phyloP scores from a whole-genome alignment of 805 yeast genomes.

The Kuraishia hungarica region DNA sequence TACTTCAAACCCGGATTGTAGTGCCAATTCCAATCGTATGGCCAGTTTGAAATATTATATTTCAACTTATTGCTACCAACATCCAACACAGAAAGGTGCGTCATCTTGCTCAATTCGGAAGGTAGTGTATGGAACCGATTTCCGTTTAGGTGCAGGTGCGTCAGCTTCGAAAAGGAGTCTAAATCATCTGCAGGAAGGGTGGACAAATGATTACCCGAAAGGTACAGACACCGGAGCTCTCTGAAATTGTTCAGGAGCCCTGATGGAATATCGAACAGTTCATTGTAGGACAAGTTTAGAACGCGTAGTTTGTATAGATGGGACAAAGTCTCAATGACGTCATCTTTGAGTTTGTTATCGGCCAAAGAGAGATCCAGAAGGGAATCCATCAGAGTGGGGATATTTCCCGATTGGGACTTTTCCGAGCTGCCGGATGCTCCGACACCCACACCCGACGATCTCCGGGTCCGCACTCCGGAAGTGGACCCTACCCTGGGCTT shows the following conservation, averaged over 20 bases:
- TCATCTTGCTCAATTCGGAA: conserved; percentile 70
- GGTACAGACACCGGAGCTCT: conserved; percentile 52
- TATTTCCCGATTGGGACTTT: background rate
- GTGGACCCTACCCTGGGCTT: background rate
- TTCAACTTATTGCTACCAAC: conserved; percentile 86
- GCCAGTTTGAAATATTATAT: conserved; percentile 89
- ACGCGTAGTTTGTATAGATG: conserved; percentile 46
- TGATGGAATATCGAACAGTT: conserved; percentile 68
- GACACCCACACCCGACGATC: too few relatives aligned
- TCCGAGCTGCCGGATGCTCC: too few relatives aligned
- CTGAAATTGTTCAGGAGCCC: conserved; percentile 57
- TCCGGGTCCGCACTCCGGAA: too few relatives aligned
- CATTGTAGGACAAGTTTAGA: conserved; percentile 79
- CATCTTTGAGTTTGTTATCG: conserved; percentile 79
- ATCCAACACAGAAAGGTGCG: conserved; percentile 63
- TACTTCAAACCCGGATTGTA: conserved; percentile 68
- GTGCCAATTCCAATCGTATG: conserved; percentile 98
- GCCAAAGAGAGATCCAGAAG: conserved; percentile 56
- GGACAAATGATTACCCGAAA: conserved; percentile 78
- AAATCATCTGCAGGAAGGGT: conserved; percentile 84
- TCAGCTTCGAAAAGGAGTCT: conserved; percentile 47
- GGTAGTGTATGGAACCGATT: conserved; percentile 84
- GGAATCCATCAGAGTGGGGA: conserved; percentile 7
- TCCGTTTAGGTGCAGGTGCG: conserved; percentile 64
- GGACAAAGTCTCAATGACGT: conserved; percentile 61